These are phyloP conservation scores for Alternaria panax DNA, from an alignment of 2,329 filamentous ascomycete genomes.

Conservation along the genomic window DNA sequence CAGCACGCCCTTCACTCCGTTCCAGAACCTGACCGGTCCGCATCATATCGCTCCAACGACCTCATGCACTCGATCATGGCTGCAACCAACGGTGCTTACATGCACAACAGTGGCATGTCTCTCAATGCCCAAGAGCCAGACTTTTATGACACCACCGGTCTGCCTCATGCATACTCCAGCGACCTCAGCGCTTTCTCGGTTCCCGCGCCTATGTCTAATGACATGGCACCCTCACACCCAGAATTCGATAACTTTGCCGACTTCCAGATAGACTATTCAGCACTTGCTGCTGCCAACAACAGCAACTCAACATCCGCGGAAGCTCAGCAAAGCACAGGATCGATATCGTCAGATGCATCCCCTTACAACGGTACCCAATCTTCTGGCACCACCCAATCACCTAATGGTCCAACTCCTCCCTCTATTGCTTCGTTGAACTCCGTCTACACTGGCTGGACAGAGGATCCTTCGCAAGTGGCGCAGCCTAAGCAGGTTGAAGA, in stretches of 20 bases:
- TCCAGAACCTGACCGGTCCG: slow-evolving; percentile 41
- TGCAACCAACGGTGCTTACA: slow-evolving; percentile 44
- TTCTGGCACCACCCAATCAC: slow-evolving; percentile 41
- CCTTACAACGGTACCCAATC: slow-evolving; percentile 47
- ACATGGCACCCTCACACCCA: slow-evolving; percentile 31
- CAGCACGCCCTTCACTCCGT: slow-evolving; percentile 44
- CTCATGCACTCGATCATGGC: slow-evolving; percentile 50
- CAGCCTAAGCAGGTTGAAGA: slow-evolving; percentile 37
- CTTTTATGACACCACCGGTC: slow-evolving; percentile 34
- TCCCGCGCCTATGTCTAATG: slow-evolving; percentile 30
- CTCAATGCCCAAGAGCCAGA: slow-evolving; percentile 34
- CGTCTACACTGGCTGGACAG: slow-evolving; percentile 49
- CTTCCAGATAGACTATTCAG: slow-evolving; percentile 35
- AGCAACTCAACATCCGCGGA: slow-evolving; percentile 35
- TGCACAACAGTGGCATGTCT: slow-evolving; percentile 38
- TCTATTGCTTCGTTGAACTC: slow-evolving; percentile 48
- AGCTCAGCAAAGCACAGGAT: slow-evolving; percentile 40
- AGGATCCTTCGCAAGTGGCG: slow-evolving; percentile 34
- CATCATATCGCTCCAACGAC: slow-evolving; percentile 38
- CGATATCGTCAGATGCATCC: slow-evolving; percentile 44
- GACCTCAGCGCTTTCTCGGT: slow-evolving; percentile 36
- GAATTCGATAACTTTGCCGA: slow-evolving; percentile 37
- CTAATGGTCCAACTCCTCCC: slow-evolving; percentile 40
- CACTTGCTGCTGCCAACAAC: slow-evolving; percentile 31
- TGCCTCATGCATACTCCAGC: slow-evolving; percentile 30